phyloP scores from a whole-genome alignment of 2,329 filamentous ascomycete genomes.

The Penicillium thymicola region DNA sequence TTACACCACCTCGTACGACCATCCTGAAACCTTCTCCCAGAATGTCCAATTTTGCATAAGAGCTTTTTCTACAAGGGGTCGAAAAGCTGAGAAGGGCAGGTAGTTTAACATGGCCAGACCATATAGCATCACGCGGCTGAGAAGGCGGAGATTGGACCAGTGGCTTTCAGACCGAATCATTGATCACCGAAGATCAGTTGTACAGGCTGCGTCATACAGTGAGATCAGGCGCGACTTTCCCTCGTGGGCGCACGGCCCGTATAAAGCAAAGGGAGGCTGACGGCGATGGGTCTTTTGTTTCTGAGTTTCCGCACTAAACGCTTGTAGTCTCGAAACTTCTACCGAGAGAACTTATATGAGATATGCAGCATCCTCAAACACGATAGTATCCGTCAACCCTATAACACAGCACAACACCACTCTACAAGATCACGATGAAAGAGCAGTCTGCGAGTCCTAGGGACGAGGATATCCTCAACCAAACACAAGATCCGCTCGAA shows the following conservation, averaged over 20 bases:
- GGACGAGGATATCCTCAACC: constrained; percentile 6
- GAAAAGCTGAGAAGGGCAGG: constrained; percentile 8
- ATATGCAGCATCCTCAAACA: background rate
- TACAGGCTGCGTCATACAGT: constrained; percentile 23
- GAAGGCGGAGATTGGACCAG: background rate
- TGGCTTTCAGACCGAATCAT: constrained; percentile 12
- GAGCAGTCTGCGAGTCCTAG: constrained; percentile 10
- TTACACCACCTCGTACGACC: constrained; percentile 7
- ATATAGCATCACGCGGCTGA: constrained; percentile 12
- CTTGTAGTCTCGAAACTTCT: background rate
- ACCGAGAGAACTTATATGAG: background rate
- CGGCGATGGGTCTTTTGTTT: background rate
- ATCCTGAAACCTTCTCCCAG: constrained; percentile 1
- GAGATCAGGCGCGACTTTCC: constrained; percentile 14
- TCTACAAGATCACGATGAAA: background rate
- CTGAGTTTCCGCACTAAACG: background rate
- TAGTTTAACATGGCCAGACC: background rate
- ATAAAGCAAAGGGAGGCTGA: constrained; percentile 7
- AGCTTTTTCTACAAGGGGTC: background rate
- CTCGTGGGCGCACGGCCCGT: constrained; percentile 11
- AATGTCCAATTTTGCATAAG: background rate
- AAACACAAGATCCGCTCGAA: constrained; percentile 32
- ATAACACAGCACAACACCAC: background rate
- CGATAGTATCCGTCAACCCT: background rate
- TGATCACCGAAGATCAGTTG: constrained; percentile 11